phyloP scores from a whole-genome alignment of 73 alveolate genomes.

The Uronychia setigera region DNA sequence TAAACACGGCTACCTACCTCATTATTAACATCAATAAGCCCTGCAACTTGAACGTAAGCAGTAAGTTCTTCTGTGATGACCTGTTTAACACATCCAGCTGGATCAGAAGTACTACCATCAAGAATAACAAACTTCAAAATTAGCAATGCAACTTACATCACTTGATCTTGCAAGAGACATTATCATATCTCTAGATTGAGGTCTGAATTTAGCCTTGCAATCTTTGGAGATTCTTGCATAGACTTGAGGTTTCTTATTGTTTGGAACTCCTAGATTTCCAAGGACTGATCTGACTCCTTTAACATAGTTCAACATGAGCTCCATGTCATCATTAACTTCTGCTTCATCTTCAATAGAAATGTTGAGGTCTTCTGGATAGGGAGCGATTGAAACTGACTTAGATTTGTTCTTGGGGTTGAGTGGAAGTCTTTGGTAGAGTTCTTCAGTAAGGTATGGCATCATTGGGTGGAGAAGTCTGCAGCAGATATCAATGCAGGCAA shows the following conservation, averaged over 20 bases:
- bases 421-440: constrained; percentile 97
- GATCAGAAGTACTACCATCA: constrained; percentile 51
- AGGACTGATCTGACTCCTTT: constrained; percentile 65
- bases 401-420: constrained; percentile 60
- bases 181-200: constrained; percentile 44
- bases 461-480: constrained; percentile 94
- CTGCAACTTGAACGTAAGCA: constrained; percentile 77
- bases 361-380: constrained; percentile 75
- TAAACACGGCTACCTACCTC: too few species aligned
- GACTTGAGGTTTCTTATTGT: constrained; percentile 74
- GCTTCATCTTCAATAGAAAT: constrained; percentile 52
- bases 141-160: constrained; percentile 33
- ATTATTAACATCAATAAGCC: constrained; percentile 75
- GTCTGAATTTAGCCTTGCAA: constrained; percentile 22
- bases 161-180: constrained; percentile 39
- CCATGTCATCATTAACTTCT: constrained; percentile 65
- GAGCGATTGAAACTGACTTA: constrained; percentile 82
- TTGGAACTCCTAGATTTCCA: constrained; percentile 58
- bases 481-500: constrained; percentile 80
- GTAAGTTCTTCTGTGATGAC: constrained; percentile 61
- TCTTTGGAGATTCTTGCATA: constrained; percentile 58
- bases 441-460: constrained; percentile 97
- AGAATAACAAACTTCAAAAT: constrained; percentile 1
- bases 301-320: constrained; percentile 52
- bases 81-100: constrained; percentile 81